Evolutionary conservation across 179 eudicot genomes (phyloP), one percentile per base, ranked within the genome.

Genomic region (Nepenthes alata): DNA sequence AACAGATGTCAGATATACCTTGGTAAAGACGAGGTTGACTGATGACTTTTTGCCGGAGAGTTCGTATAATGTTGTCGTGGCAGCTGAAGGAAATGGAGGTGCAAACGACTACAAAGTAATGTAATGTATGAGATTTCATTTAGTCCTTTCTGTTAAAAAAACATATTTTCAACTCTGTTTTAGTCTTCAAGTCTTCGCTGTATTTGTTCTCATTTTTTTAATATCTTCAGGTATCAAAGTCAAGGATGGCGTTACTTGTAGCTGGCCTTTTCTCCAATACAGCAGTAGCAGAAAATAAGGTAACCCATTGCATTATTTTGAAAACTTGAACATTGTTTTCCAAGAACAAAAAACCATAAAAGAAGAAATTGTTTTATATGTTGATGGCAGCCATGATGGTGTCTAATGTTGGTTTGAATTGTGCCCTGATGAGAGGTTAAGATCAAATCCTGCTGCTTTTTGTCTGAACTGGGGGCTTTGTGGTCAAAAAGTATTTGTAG

Each of bases 61-160:
- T 53, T 67, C 83, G 25, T 87, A 87, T 62, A 87, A 84, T 60
- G 61, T 94, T 49, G 87, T 82, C 11, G 83, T 94, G 56, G 80
- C 94, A 13, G 80, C 94, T 37, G 99, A 94, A 70, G 86, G 89
- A 61, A 81, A 76, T 51, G 67, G 58, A 48, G 82, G 65, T 55
- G 80, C 69, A 51, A 77, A 72, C 93, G 99, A 87, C 95, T 90
- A 80, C 90, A 94, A 94, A 94, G 99, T 94, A 94, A 90, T 94
- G 96, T 87, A 87, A 94, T 83, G 99, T 86, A 89, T 89, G 89
- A 83, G 59, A 67, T 70, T 70, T 65, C 59, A 25, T 38, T 52
- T 70, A 60, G 51, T 59, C 54, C 55, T 38, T n/a, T 8, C 11
- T 63, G 53, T 65, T 34, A 34, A 11, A 65, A 34, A 6, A 5